A percentile compares a stretch with the other conserved stretches of the same genome.
These are phyloP conservation scores for Tylopilus subfusipes DNA, from an alignment of 768 basidiomycete genomes.

Conservation along the genomic window DNA sequence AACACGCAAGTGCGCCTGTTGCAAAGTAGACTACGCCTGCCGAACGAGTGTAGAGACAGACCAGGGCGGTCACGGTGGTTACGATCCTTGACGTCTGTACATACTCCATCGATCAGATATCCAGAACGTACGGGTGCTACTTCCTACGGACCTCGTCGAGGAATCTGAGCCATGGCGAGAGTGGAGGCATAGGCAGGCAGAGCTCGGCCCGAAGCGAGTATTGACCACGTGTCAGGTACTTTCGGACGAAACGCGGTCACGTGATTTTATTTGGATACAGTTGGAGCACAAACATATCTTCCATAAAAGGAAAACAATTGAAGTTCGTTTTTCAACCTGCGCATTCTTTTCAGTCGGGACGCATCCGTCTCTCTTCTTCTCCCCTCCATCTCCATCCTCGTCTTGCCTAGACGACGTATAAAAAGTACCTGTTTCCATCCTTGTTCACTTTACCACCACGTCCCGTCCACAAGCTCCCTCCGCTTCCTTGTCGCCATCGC, in stretches of 20 bases:
- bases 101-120: constrained; percentile 1
- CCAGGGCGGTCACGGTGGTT: constrained; percentile 44
- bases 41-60: constrained; percentile 59
- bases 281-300: constrained; percentile 27
- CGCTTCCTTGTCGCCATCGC: constrained; percentile 74
- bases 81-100: constrained; percentile 60
- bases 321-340: constrained; percentile 29
- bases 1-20: constrained; percentile 54
- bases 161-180: constrained; percentile 28
- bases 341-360: constrained; percentile 10
- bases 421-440: neutral
- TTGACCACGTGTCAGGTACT: constrained; percentile 10
- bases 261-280: constrained; percentile 30
- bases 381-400: constrained; percentile 11
- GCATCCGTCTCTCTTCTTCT: constrained; percentile 7
- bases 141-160: constrained; percentile 30
- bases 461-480: constrained; percentile 61
- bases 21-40: constrained; percentile 59
- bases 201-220: neutral
- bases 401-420: constrained; percentile 19
- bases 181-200: constrained; percentile 11
- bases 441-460: constrained; percentile 45
- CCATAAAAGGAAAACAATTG: constrained; percentile 21
- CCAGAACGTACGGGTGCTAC: neutral
- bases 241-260: constrained; percentile 29